These are phyloP conservation scores for Septoria linicola DNA, from an alignment of 2,329 filamentous ascomycete genomes.

Conservation along the genomic window DNA sequence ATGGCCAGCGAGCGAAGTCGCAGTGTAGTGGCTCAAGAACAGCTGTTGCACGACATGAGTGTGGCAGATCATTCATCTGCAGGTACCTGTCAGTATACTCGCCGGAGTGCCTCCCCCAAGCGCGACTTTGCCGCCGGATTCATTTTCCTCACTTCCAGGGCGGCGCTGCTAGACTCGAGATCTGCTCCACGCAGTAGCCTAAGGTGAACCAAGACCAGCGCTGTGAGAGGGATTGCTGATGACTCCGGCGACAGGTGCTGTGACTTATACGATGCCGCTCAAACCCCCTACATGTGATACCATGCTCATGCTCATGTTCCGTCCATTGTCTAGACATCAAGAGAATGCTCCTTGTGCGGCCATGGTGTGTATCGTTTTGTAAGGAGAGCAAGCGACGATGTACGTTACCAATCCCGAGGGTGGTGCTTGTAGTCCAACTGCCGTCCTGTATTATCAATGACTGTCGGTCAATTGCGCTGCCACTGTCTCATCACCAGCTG, in stretches of 20 bases:
- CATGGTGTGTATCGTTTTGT: too few species aligned
- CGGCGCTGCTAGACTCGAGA: constrained; percentile 18
- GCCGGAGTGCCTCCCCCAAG: constrained; percentile 23
- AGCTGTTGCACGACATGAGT: constrained; percentile 17
- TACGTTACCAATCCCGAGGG: too few species aligned
- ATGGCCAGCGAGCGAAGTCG: not conserved
- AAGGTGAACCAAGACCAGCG: not conserved
- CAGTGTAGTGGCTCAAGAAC: not conserved
- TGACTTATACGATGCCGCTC: too few species aligned
- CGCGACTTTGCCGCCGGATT: constrained; percentile 27
- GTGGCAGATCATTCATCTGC: constrained; percentile 24
- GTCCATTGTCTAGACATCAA: too few species aligned
- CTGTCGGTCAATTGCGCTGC: too few species aligned
- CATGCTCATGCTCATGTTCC: too few species aligned
- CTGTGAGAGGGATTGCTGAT: not conserved
- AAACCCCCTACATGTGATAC: too few species aligned
- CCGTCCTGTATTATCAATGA: too few species aligned
- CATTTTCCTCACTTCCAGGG: constrained; percentile 20
- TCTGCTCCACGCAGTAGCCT: constrained; percentile 17
- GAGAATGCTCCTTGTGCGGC: too few species aligned
- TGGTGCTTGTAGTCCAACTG: too few species aligned
- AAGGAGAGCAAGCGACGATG: too few species aligned
- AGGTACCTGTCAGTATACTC: constrained; percentile 25
- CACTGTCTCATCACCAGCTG: too few species aligned
- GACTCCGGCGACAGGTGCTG: not conserved